Percentiles rank a stretch among this genome's conserved stretches.
phyloP scores from a whole-genome alignment of 192 early-diverging fungal genomes.

The Kappamyces sp. region DNA sequence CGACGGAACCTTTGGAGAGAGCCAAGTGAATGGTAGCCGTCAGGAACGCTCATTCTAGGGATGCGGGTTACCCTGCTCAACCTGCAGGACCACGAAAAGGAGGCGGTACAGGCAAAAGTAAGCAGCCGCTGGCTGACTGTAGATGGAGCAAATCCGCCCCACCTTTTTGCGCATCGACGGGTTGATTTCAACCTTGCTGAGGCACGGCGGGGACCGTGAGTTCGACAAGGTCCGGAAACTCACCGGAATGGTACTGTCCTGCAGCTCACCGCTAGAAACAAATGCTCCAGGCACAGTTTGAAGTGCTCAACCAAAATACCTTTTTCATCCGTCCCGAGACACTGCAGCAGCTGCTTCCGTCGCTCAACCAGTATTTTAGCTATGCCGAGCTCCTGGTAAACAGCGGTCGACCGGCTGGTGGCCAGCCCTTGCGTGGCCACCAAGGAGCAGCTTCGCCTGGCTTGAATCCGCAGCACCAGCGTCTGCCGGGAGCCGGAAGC shows the following conservation, averaged over 20 bases:
- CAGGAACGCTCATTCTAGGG: neutral
- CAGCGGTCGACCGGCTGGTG: neutral
- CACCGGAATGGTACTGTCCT: conserved; percentile 1
- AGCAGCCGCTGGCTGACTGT: neutral
- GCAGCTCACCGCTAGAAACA: neutral
- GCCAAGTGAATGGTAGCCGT: too few species aligned
- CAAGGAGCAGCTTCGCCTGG: neutral
- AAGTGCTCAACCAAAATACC: conserved; percentile 8
- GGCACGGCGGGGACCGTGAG: conserved; percentile 6
- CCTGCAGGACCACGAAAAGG: conserved; percentile 6
- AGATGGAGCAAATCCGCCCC: conserved; percentile 13
- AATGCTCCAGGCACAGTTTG: conserved; percentile 12
- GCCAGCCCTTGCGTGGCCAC: neutral
- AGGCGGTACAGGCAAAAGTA: conserved; percentile 8
- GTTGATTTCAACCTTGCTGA: neutral
- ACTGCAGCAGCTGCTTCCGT: conserved; percentile 4
- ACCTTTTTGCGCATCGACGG: neutral
- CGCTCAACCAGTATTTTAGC: conserved; percentile 11
- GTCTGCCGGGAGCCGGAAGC: neutral
- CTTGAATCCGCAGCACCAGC: neutral
- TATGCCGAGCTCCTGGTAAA: conserved; percentile 10
- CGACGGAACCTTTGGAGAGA: too few species aligned
- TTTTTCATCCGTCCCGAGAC: conserved; percentile 15
- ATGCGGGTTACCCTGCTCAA: conserved; percentile 12
- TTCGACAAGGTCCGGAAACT: conserved; percentile 3